These are phyloP conservation scores for Apiospora arundinis DNA, from an alignment of 2,329 filamentous ascomycete genomes.

Conservation along the genomic window DNA sequence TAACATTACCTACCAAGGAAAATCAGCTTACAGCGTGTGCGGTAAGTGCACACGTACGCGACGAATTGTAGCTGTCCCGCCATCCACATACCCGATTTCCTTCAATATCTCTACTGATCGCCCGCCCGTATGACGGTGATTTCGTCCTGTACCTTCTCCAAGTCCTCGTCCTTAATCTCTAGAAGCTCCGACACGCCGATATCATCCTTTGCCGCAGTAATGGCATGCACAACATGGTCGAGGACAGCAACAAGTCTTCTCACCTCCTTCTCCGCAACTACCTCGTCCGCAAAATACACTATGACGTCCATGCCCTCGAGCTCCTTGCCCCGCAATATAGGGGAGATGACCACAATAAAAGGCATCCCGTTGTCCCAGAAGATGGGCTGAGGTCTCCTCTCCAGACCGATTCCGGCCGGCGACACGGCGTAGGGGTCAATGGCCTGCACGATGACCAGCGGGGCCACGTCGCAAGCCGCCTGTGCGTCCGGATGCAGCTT, in stretches of 20 bases:
- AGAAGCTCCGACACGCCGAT: neutral
- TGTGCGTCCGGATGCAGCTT: neutral
- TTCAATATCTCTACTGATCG: neutral
- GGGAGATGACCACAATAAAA: neutral
- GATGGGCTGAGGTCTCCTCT: neutral
- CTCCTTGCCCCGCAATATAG: neutral
- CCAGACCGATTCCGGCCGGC: conserved; percentile 1
- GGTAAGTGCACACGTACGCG: neutral
- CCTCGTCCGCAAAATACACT: neutral
- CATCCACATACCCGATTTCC: no score
- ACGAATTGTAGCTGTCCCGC: neutral
- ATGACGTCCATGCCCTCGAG: neutral
- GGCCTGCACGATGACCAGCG: neutral
- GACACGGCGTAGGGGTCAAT: neutral
- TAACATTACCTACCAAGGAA: no score
- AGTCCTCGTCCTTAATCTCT: neutral
- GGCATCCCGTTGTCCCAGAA: conserved; percentile 5
- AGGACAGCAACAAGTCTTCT: neutral
- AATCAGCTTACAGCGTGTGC: neutral
- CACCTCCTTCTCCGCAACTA: neutral
- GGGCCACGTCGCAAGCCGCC: neutral
- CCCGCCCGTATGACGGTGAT: neutral
- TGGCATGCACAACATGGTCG: neutral
- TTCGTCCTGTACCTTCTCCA: neutral
- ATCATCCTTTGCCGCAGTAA: neutral